phyloP scores from a whole-genome alignment of 2,329 filamentous ascomycete species.

The Fusarium sp. region DNA sequence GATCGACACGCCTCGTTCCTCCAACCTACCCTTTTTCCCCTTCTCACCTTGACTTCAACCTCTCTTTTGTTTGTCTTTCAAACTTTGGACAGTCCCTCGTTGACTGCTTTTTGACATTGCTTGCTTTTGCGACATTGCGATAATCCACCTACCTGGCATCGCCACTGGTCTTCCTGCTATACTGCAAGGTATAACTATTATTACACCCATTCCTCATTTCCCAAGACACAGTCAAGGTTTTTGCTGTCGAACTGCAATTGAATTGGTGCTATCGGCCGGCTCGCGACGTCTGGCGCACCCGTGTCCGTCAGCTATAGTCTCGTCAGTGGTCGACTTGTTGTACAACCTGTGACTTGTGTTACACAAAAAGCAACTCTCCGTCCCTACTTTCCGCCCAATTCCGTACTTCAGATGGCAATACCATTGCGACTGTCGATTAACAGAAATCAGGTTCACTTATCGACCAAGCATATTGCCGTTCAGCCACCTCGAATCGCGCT shows the following conservation, averaged over 20 bases:
- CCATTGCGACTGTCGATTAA: slow-evolving; percentile 33
- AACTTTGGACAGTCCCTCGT: slow-evolving; percentile 14
- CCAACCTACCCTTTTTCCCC: slow-evolving; percentile 1
- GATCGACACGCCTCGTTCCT: slow-evolving; percentile 23
- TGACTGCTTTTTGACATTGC: slow-evolving; percentile 16
- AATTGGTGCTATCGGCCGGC: slow-evolving; percentile 34
- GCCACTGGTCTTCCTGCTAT: slow-evolving; percentile 20
- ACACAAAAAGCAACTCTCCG: slow-evolving; percentile 38
- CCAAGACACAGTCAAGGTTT: slow-evolving; percentile 3
- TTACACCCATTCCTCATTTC: slow-evolving; percentile 21
- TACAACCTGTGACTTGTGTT: slow-evolving; percentile 34
- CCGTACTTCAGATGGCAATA: slow-evolving; percentile 20
- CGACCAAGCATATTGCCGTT: slow-evolving; percentile 10
- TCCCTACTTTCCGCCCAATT: slow-evolving; percentile 28
- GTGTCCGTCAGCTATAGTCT: slow-evolving; percentile 28
- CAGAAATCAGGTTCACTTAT: slow-evolving; percentile 33
- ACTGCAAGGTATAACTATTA: slow-evolving; percentile 32
- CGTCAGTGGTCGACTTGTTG: slow-evolving; percentile 22
- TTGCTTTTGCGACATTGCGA: slow-evolving; percentile 31
- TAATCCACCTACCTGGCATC: slow-evolving; percentile 17
- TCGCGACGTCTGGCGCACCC: slow-evolving; percentile 32
- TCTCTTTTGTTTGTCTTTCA: slow-evolving; percentile 11
- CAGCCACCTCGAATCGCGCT: slow-evolving; percentile 29
- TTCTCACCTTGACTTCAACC: slow-evolving; percentile 5
- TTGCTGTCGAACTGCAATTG: slow-evolving; percentile 17